Base-by-base conservation (phyloP, 352 stramenopile species). In the Pythium dissimile region DNA sequence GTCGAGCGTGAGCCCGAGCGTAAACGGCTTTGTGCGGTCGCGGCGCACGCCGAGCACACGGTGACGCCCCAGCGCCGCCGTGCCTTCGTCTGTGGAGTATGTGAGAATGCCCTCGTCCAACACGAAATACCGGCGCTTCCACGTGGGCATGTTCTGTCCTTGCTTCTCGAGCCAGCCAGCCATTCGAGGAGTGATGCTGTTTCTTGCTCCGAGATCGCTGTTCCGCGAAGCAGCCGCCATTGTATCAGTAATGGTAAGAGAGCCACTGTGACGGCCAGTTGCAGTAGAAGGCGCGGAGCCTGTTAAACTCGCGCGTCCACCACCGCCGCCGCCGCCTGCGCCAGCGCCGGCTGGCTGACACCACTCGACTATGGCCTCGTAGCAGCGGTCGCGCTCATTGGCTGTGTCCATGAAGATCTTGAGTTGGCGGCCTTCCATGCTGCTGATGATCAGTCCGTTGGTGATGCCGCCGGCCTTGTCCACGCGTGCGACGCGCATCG, bases 371-470 rank as follows among this genome's bases (percentile, higher is more conserved):
- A 94, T 86, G 6, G 84, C 81, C 23, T 82, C 56, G 60, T 80
- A 90, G 69, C 80, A 92, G 49, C 80, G 77, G 52, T 89, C 77
- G 30, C 70, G 77, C 59, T 94, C 84, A 4, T 53, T 69, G 27
- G 77, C 72, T 12, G 80, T 89, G 58, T 94, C 83, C 37, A 77
- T 89, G 54, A 89, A 91, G 58, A 94, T 80, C 67, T 89, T 88
- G 69, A 92, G 81, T 54, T 85, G 62, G 1, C 82, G 73, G 2
- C 81, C 84, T 50, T 91, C 80, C 0, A 73, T 69, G 47, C 80
- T 73, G 44, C 71, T 47, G 67, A 92, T 81, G 30, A 85, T 60
- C 43, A 94, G 65, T 0, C 84, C 81, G 52, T 92, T 91, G 16
- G 81, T 88, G 65, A 92, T 91, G 48, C 81, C 75, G 18, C 62